A percentile compares a stretch with the other conserved stretches of the same genome.
Conservation (phyloP, 441 rosid genomes). For the Populus hybrid region DNA sequence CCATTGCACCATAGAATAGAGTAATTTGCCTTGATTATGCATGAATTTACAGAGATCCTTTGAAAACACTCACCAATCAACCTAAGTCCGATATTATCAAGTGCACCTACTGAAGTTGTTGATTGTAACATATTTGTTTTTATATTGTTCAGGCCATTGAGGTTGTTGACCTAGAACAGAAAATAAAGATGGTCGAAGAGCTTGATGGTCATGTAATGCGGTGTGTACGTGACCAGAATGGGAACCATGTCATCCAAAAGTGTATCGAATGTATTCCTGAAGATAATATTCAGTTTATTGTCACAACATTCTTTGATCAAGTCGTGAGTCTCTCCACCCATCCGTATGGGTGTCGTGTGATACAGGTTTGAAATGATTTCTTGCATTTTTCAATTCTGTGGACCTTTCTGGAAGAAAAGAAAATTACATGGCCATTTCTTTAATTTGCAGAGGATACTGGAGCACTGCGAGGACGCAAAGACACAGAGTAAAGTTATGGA, state of each 20-base stretch:
- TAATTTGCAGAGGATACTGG: conserved; percentile 56
- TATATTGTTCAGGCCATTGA: conserved; percentile 59
- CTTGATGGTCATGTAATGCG: conserved; percentile 75
- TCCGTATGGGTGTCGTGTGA: conserved; percentile 86
- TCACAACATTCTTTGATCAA: conserved; percentile 68
- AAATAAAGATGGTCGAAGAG: conserved; percentile 68
- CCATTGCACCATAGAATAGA: neutral
- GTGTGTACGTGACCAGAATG: conserved; percentile 83
- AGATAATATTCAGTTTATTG: conserved; percentile 63
- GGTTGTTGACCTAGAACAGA: conserved; percentile 70
- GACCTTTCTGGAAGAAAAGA: neutral
- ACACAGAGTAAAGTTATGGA: conserved; percentile 64
- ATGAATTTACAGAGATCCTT: neutral
- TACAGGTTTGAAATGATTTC: conserved; percentile 43
- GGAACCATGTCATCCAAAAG: conserved; percentile 86
- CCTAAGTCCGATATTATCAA: neutral
- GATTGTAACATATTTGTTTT: neutral
- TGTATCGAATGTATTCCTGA: conserved; percentile 79
- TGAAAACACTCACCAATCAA: neutral
- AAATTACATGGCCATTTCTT: conserved; percentile 13
- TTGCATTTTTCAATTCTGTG: neutral
- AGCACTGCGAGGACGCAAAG: conserved; percentile 61
- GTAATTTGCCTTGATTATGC: neutral
- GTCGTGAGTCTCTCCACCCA: conserved; percentile 68
- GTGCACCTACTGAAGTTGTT: neutral